A percentile compares a stretch with the other conserved stretches of the same genome.
Conservation (phyloP, 2,329 filamentous ascomycete genomes). For the Xylaria sp. region DNA sequence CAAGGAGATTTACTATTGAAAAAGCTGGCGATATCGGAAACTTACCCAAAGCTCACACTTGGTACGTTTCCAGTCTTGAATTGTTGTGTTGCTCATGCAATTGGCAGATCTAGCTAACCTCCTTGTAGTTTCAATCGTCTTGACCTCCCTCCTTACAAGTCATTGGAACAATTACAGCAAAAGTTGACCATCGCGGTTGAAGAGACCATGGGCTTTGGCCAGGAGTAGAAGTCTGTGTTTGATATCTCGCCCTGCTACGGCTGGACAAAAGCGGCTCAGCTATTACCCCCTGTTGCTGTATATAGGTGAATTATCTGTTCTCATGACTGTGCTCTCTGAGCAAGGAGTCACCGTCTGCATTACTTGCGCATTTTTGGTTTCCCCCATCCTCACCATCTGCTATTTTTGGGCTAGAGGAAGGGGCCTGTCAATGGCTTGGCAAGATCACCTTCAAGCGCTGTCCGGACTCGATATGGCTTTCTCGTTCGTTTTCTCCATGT, state of each 20-base stretch:
- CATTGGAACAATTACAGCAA: conserved; percentile 81
- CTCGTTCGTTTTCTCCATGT: conserved; percentile 11
- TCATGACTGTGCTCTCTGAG: conserved; percentile 16
- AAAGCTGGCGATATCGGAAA: conserved; percentile 93
- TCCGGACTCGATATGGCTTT: conserved; percentile 16
- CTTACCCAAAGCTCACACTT: conserved; percentile 96
- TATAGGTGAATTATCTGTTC: conserved; percentile 41
- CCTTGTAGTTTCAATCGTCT: conserved; percentile 88
- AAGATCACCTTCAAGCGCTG: conserved; percentile 11
- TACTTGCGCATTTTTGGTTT: conserved; percentile 25
- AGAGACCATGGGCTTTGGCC: conserved; percentile 98
- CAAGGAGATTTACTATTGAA: conserved; percentile 95
- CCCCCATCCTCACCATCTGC: conserved; percentile 3
- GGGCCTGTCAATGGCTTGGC: conserved; percentile 10
- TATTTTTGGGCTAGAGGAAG: conserved; percentile 6
- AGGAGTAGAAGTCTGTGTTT: conserved; percentile 73
- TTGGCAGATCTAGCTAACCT: conserved; percentile 38
- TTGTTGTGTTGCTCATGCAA: background rate
- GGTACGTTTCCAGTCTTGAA: conserved; percentile 66
- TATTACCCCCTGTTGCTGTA: conserved; percentile 34
- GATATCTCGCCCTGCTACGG: conserved; percentile 30
- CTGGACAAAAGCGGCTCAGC: conserved; percentile 2
- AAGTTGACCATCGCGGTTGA: conserved; percentile 98
- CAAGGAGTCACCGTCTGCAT: conserved; percentile 4
- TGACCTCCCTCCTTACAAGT: conserved; percentile 93